Evolutionary conservation across 1,284 basidiomycete genomes (phyloP), one percentile per base, ranked within the genome.

Genomic region (Trichosporon inkin): DNA sequence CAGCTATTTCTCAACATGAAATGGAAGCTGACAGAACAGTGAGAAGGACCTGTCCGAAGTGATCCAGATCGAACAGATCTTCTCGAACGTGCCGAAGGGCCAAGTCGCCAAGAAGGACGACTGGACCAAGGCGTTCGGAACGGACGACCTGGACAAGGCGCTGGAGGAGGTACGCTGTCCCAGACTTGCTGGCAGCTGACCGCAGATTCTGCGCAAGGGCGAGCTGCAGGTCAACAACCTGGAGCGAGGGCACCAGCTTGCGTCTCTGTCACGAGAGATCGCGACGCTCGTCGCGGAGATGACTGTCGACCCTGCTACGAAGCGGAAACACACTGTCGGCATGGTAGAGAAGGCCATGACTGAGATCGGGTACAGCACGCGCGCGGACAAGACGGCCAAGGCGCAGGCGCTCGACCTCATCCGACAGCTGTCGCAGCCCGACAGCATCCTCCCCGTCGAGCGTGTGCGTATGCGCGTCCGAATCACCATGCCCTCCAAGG

Each of bases 301-400:
- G 81, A 96, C 90, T 61, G 92, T 98, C 36, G 94, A 99, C 71
- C 96, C 95, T 1, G 79, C 82, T 3, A 95, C 92, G 3, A 87
- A 92, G 71, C 82, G 87, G 22, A 92, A 93, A 5, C 94, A 97
- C 76, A 89, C 93, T 1, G 91, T 95, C 49, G 89, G 90, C 19
- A 92, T 99, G 82, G 92, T 99, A 64, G 96, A 99, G 73, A 99
- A 98, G 79, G 94, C 93, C 0, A 95, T 99, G 92, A 81, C 85
- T 22, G 94, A 98, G 74, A 87, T 92, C 6, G 93, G 94, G 11
- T 96, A 89, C 78, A 93, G 89, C 67, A 88, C 96, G 38, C 90
- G 91, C 71, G 84, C 84, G 28, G 86, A 87, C 61, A 96, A 96
- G 81, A 89, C 85, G 51, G 93, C 93, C 17, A 99, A 99, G 80